Evolutionary conservation across 2,329 filamentous ascomycete species (phyloP), one percentile per base, ranked within the genome.

Genomic region (Graphiopsis chlorocephala): DNA sequence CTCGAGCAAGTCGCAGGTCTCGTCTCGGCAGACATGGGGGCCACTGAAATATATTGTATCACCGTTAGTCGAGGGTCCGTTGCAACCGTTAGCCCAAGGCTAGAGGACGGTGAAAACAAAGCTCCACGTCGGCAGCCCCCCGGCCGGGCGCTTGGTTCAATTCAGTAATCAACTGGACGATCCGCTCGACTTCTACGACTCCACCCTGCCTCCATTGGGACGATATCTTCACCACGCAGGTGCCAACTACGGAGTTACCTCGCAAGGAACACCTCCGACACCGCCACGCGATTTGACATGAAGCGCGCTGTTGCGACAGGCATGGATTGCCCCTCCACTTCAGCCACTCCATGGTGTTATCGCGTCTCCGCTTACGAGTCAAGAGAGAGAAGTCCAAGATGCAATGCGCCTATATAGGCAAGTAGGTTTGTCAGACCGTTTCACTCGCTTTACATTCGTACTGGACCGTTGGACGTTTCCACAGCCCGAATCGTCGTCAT

Each of bases 1-100:
- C 50, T 31, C 50, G 50, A 53, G 50, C 50, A 28, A n/a, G 50
- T 29, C n/a, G 50, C 17, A 31, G 50, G 50, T 29, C 17, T n/a
- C 10, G 50, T 53, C 26, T 53, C 50, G 50, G 26, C 26, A 12
- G 15, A 31, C 50, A 31, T 53, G 26, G 50, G 50, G 4, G 50
- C 28, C 50, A 53, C 50, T 53, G 28, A 53, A 53, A 53, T 53
- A 53, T 23, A 53, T 53, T 53, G 10, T 53, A 53, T 31, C 17
- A 20, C 26, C 28, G 28, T 53, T 53, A 53, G 50, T 53, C 15
- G 25, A 53, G 17, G 50, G 50, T 53, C 50, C 50, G 50, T 53
- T 31, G 26, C 28, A 53, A 11, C 29, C 28, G 50, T 29, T 53
- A 53, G 50, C 26, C n/a, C 6, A 17, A 29, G 17, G 14, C 50